A percentile compares a stretch with the other conserved stretches of the same genome.
These are phyloP conservation scores for Astrothelium subdiscretum DNA, from an alignment of 495 filamentous ascomycete genomes.

Conservation along the genomic window DNA sequence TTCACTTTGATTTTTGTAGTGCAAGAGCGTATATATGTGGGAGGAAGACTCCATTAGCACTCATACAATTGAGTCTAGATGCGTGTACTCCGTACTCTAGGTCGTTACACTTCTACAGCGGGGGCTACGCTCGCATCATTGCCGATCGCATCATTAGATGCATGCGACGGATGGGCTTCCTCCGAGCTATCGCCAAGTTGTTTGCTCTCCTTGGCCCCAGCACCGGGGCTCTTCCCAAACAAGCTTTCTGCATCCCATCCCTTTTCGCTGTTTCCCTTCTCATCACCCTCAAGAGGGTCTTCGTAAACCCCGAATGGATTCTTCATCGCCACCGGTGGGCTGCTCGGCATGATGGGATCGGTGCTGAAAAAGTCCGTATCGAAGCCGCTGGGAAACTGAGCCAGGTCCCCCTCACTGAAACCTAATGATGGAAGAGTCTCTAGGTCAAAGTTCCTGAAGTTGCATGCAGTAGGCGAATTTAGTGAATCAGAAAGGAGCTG, in stretches of 20 bases:
- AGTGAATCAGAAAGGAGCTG: conserved; percentile 34
- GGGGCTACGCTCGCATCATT: background rate
- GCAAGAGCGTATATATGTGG: too few relatives aligned
- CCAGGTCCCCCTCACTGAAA: background rate
- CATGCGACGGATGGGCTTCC: background rate
- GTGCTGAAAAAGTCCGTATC: background rate
- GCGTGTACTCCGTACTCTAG: too few relatives aligned
- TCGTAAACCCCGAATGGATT: background rate
- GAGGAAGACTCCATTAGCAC: too few relatives aligned
- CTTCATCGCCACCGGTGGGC: background rate
- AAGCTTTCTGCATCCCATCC: background rate
- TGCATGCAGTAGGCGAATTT: background rate
- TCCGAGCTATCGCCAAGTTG: background rate
- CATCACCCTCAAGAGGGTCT: background rate
- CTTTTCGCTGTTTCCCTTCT: background rate
- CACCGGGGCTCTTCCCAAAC: background rate
- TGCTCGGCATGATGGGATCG: background rate
- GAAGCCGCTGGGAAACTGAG: background rate
- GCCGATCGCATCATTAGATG: background rate
- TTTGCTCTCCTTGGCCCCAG: background rate
- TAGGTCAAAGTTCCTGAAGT: background rate
- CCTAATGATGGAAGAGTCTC: background rate
- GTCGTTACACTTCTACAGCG: background rate
- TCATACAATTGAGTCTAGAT: too few relatives aligned
- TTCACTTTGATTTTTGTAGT: too few relatives aligned